phyloP scores from a whole-genome alignment of 306 rosid genomes.

The Fragaria vesca region DNA sequence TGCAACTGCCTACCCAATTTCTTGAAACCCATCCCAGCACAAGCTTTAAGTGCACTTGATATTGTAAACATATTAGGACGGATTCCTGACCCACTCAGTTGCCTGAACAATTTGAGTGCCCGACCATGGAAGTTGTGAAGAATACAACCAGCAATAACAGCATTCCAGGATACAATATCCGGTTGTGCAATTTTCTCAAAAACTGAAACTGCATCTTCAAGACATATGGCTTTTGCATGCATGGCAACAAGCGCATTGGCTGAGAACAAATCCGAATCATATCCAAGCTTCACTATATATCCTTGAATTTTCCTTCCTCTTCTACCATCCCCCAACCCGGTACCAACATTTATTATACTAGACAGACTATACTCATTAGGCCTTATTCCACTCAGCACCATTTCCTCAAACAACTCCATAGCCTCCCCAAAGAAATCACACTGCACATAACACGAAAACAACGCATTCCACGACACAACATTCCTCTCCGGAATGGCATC shows the following conservation, averaged over 20 bases:
- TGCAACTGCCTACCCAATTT: conserved; percentile 80
- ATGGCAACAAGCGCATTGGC: conserved; percentile 81
- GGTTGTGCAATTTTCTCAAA: conserved; percentile 59
- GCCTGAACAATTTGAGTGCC: conserved; percentile 48
- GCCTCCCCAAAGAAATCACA: conserved; percentile 47
- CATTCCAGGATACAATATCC: conserved; percentile 89
- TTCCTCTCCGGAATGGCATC: conserved; percentile 43
- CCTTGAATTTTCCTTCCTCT: conserved; percentile 50
- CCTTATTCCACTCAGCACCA: conserved; percentile 55
- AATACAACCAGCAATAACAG: conserved; percentile 86
- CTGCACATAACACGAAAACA: conserved; percentile 76
- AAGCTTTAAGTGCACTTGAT: conserved; percentile 79
- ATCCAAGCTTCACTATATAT: conserved; percentile 61
- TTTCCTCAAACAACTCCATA: conserved; percentile 56
- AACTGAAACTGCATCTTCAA: conserved; percentile 49
- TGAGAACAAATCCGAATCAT: conserved; percentile 61
- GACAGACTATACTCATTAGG: conserved; percentile 87
- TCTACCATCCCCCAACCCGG: conserved; percentile 47
- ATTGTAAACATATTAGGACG: conserved; percentile 66
- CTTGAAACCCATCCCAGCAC: conserved; percentile 54
- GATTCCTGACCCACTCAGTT: conserved; percentile 48
- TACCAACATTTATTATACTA: conserved; percentile 63
- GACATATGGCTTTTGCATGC: conserved; percentile 67
- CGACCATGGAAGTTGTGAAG: conserved; percentile 41
- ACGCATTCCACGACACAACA: conserved; percentile 81